A percentile compares a stretch with the other conserved stretches of the same genome.
Evolutionary conservation across 2,329 filamentous ascomycete genomes (phyloP).

Genomic region (Ophiocordyceps australis): DNA sequence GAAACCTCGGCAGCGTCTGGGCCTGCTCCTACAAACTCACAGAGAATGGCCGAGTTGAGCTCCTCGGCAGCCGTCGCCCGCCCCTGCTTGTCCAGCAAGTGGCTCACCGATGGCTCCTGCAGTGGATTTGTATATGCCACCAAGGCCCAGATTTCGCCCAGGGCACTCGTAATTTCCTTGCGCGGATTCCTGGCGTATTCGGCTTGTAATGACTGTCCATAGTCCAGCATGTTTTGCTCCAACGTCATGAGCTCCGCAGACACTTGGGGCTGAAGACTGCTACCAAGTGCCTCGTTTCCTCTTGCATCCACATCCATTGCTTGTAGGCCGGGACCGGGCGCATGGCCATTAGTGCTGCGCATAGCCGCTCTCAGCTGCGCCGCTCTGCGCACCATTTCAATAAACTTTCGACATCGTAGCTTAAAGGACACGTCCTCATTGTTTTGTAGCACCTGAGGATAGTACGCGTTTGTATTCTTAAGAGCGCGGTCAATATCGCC

Average conservation of each 20-base stretch:
- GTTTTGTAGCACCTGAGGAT: conserved; percentile 60
- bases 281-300: conserved; percentile 18
- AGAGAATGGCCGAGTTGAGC: conserved; percentile 79
- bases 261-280: conserved; percentile 38
- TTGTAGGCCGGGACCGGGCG: conserved; percentile 17
- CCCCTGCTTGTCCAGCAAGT: conserved; percentile 59
- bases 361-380: conserved; percentile 41
- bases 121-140: conserved; percentile 74
- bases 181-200: conserved; percentile 61
- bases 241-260: conserved; percentile 24
- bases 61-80: conserved; percentile 75
- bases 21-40: conserved; percentile 30
- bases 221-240: conserved; percentile 53
- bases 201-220: conserved; percentile 59
- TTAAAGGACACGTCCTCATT: conserved; percentile 80
- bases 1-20: too few species aligned
- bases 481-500: conserved; percentile 84
- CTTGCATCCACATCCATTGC: conserved; percentile 39
- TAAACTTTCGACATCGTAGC: conserved; percentile 76
- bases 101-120: conserved; percentile 54
- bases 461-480: conserved; percentile 62
- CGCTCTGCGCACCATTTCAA: conserved; percentile 75
- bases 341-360: conserved; percentile 24
- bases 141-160: conserved; percentile 74
- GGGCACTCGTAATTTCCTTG: conserved; percentile 50